Evolutionary conservation across 345 rosid genomes (phyloP), one percentile per base, ranked within the genome.

Genomic region (Pistacia integerrima): DNA sequence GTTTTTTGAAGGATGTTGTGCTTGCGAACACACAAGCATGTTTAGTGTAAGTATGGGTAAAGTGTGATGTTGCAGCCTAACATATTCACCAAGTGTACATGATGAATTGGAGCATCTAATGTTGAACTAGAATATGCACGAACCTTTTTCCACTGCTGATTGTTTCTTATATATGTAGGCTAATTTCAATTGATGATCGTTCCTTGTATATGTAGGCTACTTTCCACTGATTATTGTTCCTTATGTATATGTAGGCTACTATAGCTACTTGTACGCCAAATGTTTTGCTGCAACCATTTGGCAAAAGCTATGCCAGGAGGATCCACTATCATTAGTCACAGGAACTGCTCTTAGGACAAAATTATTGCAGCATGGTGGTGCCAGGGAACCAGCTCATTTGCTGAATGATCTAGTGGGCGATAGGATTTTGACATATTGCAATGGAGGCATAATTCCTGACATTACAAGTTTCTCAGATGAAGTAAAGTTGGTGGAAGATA

Each of bases 221-320:
- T 41, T 41, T 8, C 46, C 46, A 41, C 8, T 41, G 46, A 41
- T 41, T 7, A 41, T 41, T 41, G 9, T 41, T 41, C 41, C 46
- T 6, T 38, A 38, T 38, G 4, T n/a, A 7, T 67, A 20, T 79
- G 83, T 67, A 93, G 98, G 94, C 54, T 93, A 93, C 60, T 91
- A 93, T 74, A 90, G 93, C 86, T 92, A 93, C 88, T 75, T 91
- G 81, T 93, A 93, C 44, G 94, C 96, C 60, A 93, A 85, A 81
- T 96, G 98, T 76, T 87, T 92, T 70, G 92, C 99, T 3, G 89
- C 99, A 49, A 92, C 97, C 11, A 87, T 91, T 82, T 96, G 99
- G 97, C 82, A 86, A 72, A 93, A 92, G 67, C 73, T 91, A 44
- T 93, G 97, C 64, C 80, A 90, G 76, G 97, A 90, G 56, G 97